Base-by-base conservation (phyloP, 176 grass and related monocot species). In the Oryza punctata region DNA sequence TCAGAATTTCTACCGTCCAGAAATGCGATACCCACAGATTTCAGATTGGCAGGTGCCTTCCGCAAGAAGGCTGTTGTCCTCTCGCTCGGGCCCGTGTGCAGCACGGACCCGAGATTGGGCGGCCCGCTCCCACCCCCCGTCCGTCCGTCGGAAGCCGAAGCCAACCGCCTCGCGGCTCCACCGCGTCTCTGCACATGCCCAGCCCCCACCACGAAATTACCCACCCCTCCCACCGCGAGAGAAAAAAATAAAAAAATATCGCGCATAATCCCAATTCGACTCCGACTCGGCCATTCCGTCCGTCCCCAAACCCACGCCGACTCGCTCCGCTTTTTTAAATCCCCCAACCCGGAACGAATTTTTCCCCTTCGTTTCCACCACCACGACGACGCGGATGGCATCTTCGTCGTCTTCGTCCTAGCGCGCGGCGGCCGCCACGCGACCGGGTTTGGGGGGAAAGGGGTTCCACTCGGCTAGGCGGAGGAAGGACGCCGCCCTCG, bases 131-230 rank as follows among this genome's bases (percentile, higher is more conserved):
- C 15, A 54, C 16, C 50, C 50, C 49, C 49, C 50, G 47, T 29
- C 46, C 47, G 50, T 19, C 50, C 50, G 50, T 54, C 50, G 50
- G 50, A 54, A 54, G 18, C 50, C 18, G 5, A 54, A 69, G 72
- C 47, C 73, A 70, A 85, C 47, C 18, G 82, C 16, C 65, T 6
- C 19, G 37, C 72, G 54, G 37, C 41, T 67, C 14, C 54, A 49
- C 78, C 63, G 87, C 77, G 64, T 30, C 63, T 19, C 63, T 40
- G 87, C 82, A 76, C 87, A 88, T 78, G 81, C 44, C 80, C 32
- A 40, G 21, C 45, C 46, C 24, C 24, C 21, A 35, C 87, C 78
- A 73, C 74, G 59, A 79, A 79, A 67, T 74, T 37, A 40, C 69
- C 21, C 13, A 16, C 69, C 10, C 24, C 19, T n/a, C 2, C 12